These are phyloP conservation scores for Acrocalymma vagum DNA, from an alignment of 2,329 filamentous ascomycete genomes.

Conservation along the genomic window DNA sequence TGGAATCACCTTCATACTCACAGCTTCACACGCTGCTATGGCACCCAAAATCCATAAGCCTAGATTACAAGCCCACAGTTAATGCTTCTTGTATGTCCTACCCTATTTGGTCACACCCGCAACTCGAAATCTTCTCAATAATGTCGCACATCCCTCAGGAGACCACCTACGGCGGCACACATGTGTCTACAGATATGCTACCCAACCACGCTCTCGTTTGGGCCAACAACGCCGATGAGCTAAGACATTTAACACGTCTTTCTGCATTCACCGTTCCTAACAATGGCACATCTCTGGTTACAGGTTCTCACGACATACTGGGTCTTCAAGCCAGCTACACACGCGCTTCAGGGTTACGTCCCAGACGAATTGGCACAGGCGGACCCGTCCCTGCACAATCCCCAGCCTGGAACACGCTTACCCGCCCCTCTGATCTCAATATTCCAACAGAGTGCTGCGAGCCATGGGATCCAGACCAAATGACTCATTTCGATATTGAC, in stretches of 20 bases:
- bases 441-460: background rate
- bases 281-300: too few relatives aligned
- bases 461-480: conserved; percentile 6
- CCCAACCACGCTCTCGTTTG: conserved; percentile 16
- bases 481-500: conserved; percentile 19
- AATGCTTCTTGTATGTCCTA: too few relatives aligned
- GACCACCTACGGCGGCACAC: background rate
- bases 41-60: background rate
- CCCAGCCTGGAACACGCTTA: background rate
- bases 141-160: background rate
- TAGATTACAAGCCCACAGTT: background rate
- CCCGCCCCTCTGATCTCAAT: background rate
- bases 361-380: background rate
- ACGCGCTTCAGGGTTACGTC: too few relatives aligned
- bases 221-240: conserved; percentile 4
- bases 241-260: conserved; percentile 6
- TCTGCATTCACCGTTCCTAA: conserved; percentile 12
- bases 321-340: too few relatives aligned
- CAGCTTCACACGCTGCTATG: conserved; percentile 10
- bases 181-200: conserved; percentile 11
- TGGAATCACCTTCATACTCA: background rate
- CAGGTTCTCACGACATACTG: too few relatives aligned
- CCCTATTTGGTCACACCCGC: conserved; percentile 9
- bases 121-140: background rate
- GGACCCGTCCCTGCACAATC: conserved; percentile 4